A percentile compares a stretch with the other conserved stretches of the same genome.
These are phyloP conservation scores for Boechera retrofracta DNA, from an alignment of 345 rosid genomes.

Conservation along the genomic window DNA sequence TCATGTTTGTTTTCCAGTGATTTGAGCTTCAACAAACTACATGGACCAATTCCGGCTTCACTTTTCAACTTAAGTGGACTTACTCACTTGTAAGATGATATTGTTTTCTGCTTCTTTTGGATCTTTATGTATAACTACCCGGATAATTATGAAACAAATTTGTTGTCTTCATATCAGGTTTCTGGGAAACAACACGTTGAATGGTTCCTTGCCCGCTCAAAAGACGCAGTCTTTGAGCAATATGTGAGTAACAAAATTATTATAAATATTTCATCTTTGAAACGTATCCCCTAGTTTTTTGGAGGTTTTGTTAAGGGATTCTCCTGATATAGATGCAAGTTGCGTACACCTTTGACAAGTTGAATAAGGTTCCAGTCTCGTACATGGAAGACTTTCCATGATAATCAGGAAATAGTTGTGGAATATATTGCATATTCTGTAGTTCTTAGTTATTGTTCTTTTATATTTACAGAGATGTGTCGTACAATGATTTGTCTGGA, in stretches of 20 bases:
- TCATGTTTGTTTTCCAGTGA: conserved; percentile 29
- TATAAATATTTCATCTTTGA: background rate
- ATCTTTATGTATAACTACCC: background rate
- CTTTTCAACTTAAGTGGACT: conserved; percentile 36
- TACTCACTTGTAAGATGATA: conserved; percentile 55
- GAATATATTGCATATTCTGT: background rate
- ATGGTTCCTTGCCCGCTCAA: conserved; percentile 57
- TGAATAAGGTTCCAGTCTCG: conserved; percentile 9
- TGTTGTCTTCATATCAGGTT: conserved; percentile 52
- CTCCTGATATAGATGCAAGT: background rate
- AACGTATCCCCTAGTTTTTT: background rate
- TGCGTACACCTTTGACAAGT: background rate
- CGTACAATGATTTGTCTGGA: conserved; percentile 66
- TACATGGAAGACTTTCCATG: background rate
- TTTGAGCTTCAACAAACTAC: conserved; percentile 44
- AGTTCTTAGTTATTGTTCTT: background rate
- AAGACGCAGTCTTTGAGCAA: conserved; percentile 50
- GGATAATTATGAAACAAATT: background rate
- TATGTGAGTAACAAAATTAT: conserved; percentile 53
- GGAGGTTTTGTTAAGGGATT: background rate
- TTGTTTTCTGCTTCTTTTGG: conserved; percentile 2
- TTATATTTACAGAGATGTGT: conserved; percentile 62
- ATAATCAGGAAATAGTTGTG: background rate
- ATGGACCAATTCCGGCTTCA: conserved; percentile 29
- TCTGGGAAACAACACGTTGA: conserved; percentile 44